Evolutionary conservation across 176 grass and related monocot genomes (phyloP), one percentile per base, ranked within the genome.

Genomic region (Zoysia pacifica): DNA sequence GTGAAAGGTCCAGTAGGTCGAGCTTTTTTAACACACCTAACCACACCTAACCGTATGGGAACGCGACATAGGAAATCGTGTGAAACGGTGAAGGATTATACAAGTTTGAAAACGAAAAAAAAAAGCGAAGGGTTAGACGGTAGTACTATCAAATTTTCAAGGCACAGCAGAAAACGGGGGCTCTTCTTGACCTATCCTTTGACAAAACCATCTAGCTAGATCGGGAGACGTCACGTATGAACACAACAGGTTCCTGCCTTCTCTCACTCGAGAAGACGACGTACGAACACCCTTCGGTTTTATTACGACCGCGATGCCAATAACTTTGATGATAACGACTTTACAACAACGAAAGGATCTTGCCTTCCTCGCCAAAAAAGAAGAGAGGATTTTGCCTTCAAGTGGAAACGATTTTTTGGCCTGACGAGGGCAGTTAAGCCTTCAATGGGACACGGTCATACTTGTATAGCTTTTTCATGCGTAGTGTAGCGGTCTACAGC

Each of bases 221-320:
- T 45, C 48, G 6, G 12, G 46, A 9, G 28, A n/a, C 9, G 11
- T 62, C 28, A 46, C n/a, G 40, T 71, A 65, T 72, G 75, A 51
- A 54, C 58, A 64, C 18, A 14, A 16, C 2, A 20, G 13, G 48
- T 2, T 70, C 5, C 40, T 53, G 13, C 48, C 62, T 60, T 8
- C 1, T 20, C 0, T 63, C 41, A 15, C 48, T 45, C 38, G 39
- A 72, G 60, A 48, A 16, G 77, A 86, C 41, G 77, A 86, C 41
- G 78, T 48, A 64, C 65, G 79, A 14, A 58, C 73, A 71, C 28
- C 28, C 16, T 20, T 72, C 42, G 4, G 41, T 77, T 82, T 87
- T 72, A 65, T 87, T 82, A 48, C 41, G 46, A 76, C 15, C 18
- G 73, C 16, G 48, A 87, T 72, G 79, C 49, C 49, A 50, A 77